A percentile compares a stretch with the other conserved stretches of the same genome.
Evolutionary conservation across 1,284 basidiomycete genomes (phyloP).

Genomic region (Cyathus pygmaeus): DNA sequence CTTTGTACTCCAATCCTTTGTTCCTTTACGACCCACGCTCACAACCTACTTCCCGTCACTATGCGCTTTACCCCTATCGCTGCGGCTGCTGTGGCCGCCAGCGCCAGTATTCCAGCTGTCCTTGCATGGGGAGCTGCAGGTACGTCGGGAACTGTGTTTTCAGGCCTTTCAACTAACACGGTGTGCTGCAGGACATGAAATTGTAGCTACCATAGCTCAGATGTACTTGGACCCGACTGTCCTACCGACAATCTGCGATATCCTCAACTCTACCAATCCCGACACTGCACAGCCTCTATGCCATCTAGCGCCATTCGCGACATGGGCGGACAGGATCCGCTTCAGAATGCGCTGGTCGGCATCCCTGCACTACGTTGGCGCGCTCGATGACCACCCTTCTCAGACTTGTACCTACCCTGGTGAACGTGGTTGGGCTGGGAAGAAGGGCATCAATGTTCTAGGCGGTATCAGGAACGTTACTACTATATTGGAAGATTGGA

Average conservation of each 20-base stretch:
- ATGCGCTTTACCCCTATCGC: not conserved
- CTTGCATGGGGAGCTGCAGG: slow-evolving; percentile 50
- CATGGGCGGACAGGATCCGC: slow-evolving; percentile 87
- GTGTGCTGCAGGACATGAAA: slow-evolving; percentile 77
- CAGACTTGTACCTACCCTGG: slow-evolving; percentile 84
- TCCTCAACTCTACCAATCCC: slow-evolving; percentile 64
- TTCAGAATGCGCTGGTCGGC: slow-evolving; percentile 74
- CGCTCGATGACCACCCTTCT: slow-evolving; percentile 80
- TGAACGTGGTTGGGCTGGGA: slow-evolving; percentile 78
- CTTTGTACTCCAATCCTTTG: not conserved
- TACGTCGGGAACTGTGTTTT: slow-evolving; percentile 13
- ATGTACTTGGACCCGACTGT: slow-evolving; percentile 86
- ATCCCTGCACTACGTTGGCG: slow-evolving; percentile 80
- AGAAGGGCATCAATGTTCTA: slow-evolving; percentile 76
- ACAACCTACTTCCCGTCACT: too few species aligned
- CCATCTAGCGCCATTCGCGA: slow-evolving; percentile 81
- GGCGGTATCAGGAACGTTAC: slow-evolving; percentile 82
- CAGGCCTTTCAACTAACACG: not conserved
- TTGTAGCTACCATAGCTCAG: slow-evolving; percentile 93
- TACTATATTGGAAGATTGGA: slow-evolving; percentile 61
- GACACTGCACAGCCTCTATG: slow-evolving; percentile 60
- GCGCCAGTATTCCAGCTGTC: slow-evolving; percentile 17
- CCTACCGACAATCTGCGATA: slow-evolving; percentile 72
- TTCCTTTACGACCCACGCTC: not conserved
- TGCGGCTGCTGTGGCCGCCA: not conserved